A percentile compares a stretch with the other conserved stretches of the same genome.
phyloP scores from a whole-genome alignment of 192 early-diverging fungal genomes.

The Coemansia sp. region DNA sequence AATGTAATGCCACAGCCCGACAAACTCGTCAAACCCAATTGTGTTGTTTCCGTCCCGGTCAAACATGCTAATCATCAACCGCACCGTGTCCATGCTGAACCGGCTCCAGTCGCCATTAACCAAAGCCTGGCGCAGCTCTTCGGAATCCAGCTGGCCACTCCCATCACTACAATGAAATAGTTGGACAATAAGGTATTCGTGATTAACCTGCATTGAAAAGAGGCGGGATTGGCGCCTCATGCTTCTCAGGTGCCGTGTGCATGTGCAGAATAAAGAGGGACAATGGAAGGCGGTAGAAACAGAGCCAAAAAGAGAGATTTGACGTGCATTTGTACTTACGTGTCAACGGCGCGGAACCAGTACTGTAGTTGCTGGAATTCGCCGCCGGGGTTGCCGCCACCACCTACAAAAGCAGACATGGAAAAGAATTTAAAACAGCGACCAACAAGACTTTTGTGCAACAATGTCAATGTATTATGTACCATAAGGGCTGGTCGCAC shows the following conservation, averaged over 20 bases:
- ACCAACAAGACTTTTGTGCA: neutral
- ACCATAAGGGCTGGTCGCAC: conserved; percentile 21
- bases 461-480: neutral
- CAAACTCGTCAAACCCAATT: conserved; percentile 74
- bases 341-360: conserved; percentile 53
- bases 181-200: neutral
- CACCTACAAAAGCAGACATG: conserved; percentile 1
- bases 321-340: conserved; percentile 21
- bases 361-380: conserved; percentile 34
- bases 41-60: conserved; percentile 77
- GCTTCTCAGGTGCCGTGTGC: conserved; percentile 2
- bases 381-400: conserved; percentile 1
- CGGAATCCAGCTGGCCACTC: conserved; percentile 67
- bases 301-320: neutral
- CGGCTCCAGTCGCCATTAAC: conserved; percentile 76
- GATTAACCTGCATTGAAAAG: neutral
- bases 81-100: conserved; percentile 81
- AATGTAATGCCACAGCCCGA: conserved; percentile 76
- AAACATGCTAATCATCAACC: conserved; percentile 79
- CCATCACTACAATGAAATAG: conserved; percentile 46
- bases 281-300: neutral
- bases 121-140: conserved; percentile 70
- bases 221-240: neutral
- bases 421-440: conserved; percentile 1
- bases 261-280: conserved; percentile 1